phyloP scores from a whole-genome alignment of 2,329 filamentous ascomycete species.

The Teratosphaeriaceae sp. region DNA sequence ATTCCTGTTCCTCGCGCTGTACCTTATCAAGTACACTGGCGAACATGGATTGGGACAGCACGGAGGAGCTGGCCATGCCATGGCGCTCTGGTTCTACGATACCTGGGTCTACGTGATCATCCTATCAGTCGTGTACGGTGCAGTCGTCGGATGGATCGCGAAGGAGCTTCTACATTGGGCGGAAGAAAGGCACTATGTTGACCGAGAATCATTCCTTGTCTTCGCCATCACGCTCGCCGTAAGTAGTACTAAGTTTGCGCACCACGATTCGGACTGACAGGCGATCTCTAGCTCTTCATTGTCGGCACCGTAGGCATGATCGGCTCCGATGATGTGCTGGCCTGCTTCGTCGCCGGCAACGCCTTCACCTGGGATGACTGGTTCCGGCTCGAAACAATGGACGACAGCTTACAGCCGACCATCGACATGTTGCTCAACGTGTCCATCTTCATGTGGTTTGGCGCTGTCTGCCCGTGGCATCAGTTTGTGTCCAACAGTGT shows the following conservation, averaged over 20 bases:
- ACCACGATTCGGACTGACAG: conserved; percentile 6
- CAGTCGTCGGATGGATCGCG: conserved; percentile 69
- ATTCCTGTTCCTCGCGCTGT: conserved; percentile 78
- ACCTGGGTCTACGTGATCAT: conserved; percentile 80
- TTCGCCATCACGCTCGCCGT: conserved; percentile 77
- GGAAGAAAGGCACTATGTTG: conserved; percentile 72
- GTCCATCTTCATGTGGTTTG: conserved; percentile 84
- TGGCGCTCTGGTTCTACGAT: conserved; percentile 77
- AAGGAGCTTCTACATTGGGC: conserved; percentile 80
- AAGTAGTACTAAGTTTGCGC: conserved; percentile 26
- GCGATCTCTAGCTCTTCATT: conserved; percentile 60
- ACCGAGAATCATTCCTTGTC: conserved; percentile 80
- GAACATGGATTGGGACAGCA: conserved; percentile 47
- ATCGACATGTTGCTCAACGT: conserved; percentile 94
- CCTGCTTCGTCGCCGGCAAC: conserved; percentile 89
- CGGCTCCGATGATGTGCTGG: conserved; percentile 82
- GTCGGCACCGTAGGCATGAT: conserved; percentile 81
- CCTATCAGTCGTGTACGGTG: conserved; percentile 71
- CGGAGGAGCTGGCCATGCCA: conserved; percentile 59
- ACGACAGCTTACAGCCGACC: conserved; percentile 89
- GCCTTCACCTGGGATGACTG: conserved; percentile 90
- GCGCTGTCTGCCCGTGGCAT: conserved; percentile 75
- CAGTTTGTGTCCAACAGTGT: conserved; percentile 61
- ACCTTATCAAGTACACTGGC: conserved; percentile 70
- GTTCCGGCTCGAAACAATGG: conserved; percentile 82